Evolutionary conservation across 805 yeast genomes (phyloP).

Genomic region (Nakazawaea peltata): DNA sequence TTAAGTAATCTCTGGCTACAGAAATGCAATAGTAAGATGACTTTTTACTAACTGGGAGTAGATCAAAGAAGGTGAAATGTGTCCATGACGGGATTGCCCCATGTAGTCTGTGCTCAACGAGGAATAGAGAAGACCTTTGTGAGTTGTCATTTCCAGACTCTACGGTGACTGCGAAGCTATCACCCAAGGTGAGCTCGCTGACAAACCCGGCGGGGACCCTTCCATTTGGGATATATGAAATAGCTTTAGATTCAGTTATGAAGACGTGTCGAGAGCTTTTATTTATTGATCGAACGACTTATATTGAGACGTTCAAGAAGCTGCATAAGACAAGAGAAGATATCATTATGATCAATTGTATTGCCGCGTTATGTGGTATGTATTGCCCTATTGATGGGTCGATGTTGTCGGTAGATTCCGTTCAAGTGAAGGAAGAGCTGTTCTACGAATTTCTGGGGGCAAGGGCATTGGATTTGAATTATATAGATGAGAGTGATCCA

Average conservation of each 20-base stretch:
- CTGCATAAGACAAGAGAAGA: neutral
- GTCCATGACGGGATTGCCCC: constrained; percentile 1
- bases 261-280: neutral
- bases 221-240: neutral
- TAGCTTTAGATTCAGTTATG: neutral
- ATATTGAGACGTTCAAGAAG: neutral
- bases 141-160: neutral
- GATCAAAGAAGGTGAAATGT: constrained; percentile 2
- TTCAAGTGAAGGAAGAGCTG: neutral
- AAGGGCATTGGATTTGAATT: neutral
- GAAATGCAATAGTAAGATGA: too few relatives aligned
- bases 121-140: neutral
- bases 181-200: neutral
- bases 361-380: neutral
- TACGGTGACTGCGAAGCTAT: neutral
- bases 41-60: too few relatives aligned
- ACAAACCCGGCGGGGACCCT: neutral
- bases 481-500: neutral
- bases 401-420: neutral
- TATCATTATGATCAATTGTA: neutral
- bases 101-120: neutral
- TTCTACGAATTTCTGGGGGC: neutral
- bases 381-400: neutral
- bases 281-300: neutral
- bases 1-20: too few relatives aligned